Base-by-base conservation (phyloP, 1,284 basidiomycete species). In the Cutaneotrichosporon sp. region DNA sequence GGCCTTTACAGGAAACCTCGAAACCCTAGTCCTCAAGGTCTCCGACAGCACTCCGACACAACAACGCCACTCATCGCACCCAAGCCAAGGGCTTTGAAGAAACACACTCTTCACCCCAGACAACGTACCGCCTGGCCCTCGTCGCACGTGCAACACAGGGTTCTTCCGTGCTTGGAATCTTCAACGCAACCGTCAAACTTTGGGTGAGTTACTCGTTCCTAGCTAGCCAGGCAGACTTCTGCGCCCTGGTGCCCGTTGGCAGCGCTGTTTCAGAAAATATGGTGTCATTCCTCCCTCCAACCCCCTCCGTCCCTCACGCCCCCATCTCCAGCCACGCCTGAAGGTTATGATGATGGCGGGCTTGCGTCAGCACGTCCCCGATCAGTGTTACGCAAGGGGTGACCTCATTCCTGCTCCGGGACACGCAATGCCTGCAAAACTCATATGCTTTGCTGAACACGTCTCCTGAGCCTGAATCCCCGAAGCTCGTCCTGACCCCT, bases 111-210 rank as follows among this genome's bases (percentile, higher is more conserved):
- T 6, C 13, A 42, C 11, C 9, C 40, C 18, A 30, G 13, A 26
- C 26, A 31, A 14, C 14, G 5, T 51, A 14, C 50, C 50, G 50
- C 26, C 9, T 11, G 50, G 22, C 13, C 10, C 49, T 18, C 49
- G 49, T 30, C 51, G 26, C 51, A 53, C 51, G 51, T 53, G 51
- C 30, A 32, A n/a, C 18, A 34, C 51, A 53, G 51, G 51, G 51
- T 53, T 53, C 21, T 47, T 32, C 18, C 51, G 34, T 34, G 26
- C 30, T 53, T 53, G 51, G 51, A 53, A 53, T 53, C 31, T 51
- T 26, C 22, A 13, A 53, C 51, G 51, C 49, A 10, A 34, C 51
- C 13, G 18, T 34, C 50, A 30, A 30, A 26, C 49, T 50, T 50
- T 16, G 30, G 49, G 49, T 51, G 49, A 51, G 49, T 53, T 32